Base-by-base conservation (phyloP, 2,329 filamentous ascomycete genomes). In the Diaporthe batatas region DNA sequence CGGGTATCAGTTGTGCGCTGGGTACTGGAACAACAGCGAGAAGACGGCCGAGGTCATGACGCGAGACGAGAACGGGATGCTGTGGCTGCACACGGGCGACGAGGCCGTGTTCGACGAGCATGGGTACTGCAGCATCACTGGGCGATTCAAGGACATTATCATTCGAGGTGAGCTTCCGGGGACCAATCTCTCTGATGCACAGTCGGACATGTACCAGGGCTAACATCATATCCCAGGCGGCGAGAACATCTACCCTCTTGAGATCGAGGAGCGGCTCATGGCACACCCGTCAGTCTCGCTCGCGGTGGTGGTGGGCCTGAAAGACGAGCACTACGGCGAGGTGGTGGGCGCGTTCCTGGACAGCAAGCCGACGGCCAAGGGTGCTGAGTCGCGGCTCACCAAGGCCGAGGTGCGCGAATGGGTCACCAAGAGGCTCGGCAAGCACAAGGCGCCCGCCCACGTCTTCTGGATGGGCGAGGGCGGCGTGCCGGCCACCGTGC, bases 111-210 rank as follows among this genome's bases (percentile, higher is more conserved):
- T 91, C 72, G 92, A 94, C 73, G 88, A 90, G 44, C 82, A 90
- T 11, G 92, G 92, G 0, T 93, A 93, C 78, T 94, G 92, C 76
- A 87, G 85, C 8, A 94, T 95, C 76, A 94, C 92, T 0, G 92
- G 93, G 0, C 85, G 92, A 25, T 93, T 94, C 82, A 94, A 94
- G 83, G 93, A 95, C 73, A 94, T 94, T 47, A 94, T 94, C 72
- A 94, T 94, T 74, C 85, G 92, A 77, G 92, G 91, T 86, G 77
- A 69, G 83, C 71, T 36, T 14, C 3, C 18, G 12, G 21, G 6
- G 10, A 6, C 8, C 12, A 6, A 29, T 8, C 10, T 3, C 44
- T 3, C 12, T 8, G 3, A 64, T 49, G n/a, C 21, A 25, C 14
- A n/a, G 39, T 54, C 29, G 23, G 3, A n/a, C 18, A 51, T 23